phyloP scores from a whole-genome alignment of 192 early-diverging fungal genomes.

The Gigaspora rosea region DNA sequence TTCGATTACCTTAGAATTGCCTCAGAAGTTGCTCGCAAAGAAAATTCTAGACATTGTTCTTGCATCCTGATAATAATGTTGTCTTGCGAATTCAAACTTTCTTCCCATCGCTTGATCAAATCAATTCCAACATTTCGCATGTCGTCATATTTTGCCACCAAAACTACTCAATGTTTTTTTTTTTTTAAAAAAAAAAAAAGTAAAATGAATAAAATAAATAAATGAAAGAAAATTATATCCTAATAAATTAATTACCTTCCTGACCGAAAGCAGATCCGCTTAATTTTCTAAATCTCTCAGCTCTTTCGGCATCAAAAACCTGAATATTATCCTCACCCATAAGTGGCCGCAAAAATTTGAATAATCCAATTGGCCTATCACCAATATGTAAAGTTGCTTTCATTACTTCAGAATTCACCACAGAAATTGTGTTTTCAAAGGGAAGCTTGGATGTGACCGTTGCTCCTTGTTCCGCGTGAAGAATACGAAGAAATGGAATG shows the following conservation, averaged over 20 bases:
- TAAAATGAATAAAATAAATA: not conserved
- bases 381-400: slow-evolving; percentile 7
- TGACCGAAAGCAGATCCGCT: not conserved
- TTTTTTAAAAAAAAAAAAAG: no score
- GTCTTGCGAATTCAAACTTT: not conserved
- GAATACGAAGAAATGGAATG: slow-evolving; percentile 8
- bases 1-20: not conserved
- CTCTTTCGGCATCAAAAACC: not conserved
- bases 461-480: slow-evolving; percentile 2
- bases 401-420: not conserved
- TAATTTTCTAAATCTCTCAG: not conserved
- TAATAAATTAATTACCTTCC: not conserved
- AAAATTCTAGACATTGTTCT: slow-evolving; percentile 1
- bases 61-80: not conserved
- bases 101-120: slow-evolving; percentile 2
- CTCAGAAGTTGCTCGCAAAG: not conserved
- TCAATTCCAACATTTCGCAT: slow-evolving; percentile 3
- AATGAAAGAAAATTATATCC: not conserved
- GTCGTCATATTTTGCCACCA: not conserved
- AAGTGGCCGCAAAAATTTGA: slow-evolving; percentile 3
- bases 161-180: not conserved
- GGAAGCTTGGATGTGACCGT: not conserved
- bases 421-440: slow-evolving; percentile 8
- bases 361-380: slow-evolving; percentile 5
- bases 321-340: slow-evolving; percentile 16